Conservation (phyloP, 768 basidiomycete species). For the Hydnum rufescens region DNA sequence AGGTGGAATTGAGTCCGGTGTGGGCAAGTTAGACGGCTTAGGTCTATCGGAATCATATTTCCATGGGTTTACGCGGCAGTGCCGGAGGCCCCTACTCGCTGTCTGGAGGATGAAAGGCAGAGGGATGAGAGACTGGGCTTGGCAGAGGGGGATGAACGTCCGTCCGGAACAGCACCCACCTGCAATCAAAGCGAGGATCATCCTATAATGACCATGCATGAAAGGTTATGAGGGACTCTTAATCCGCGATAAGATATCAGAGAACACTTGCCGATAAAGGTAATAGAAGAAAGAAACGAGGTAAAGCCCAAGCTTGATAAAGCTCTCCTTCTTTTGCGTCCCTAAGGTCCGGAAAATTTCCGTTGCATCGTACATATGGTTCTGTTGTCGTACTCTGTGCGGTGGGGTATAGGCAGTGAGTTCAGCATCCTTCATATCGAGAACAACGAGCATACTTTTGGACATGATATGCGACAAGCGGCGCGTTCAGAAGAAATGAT, state of each 20-base stretch:
- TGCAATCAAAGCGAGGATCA: slow-evolving; percentile 75
- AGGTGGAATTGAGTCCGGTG: too few species aligned
- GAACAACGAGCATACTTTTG: slow-evolving; percentile 55
- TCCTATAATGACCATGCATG: slow-evolving; percentile 23
- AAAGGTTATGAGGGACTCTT: background rate
- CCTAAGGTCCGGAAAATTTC: slow-evolving; percentile 94
- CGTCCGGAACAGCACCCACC: slow-evolving; percentile 14
- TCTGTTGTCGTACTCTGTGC: slow-evolving; percentile 67
- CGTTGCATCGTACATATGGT: slow-evolving; percentile 98
- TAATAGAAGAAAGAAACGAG: slow-evolving; percentile 85
- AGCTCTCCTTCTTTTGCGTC: slow-evolving; percentile 89
- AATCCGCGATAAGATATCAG: background rate
- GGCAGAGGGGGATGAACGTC: background rate
- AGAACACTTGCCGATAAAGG: slow-evolving; percentile 54
- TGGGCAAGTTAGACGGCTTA: too few species aligned
- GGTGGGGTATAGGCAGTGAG: background rate
- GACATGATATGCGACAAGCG: slow-evolving; percentile 72
- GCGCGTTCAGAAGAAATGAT: slow-evolving; percentile 75
- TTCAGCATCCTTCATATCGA: background rate
- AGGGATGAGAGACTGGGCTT: background rate
- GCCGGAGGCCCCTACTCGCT: background rate
- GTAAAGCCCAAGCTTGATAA: slow-evolving; percentile 88
- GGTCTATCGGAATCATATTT: too few species aligned
- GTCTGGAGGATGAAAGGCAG: background rate
- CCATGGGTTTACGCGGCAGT: too few species aligned